phyloP scores from a whole-genome alignment of 73 alveolate species.

The Chromera velia region DNA sequence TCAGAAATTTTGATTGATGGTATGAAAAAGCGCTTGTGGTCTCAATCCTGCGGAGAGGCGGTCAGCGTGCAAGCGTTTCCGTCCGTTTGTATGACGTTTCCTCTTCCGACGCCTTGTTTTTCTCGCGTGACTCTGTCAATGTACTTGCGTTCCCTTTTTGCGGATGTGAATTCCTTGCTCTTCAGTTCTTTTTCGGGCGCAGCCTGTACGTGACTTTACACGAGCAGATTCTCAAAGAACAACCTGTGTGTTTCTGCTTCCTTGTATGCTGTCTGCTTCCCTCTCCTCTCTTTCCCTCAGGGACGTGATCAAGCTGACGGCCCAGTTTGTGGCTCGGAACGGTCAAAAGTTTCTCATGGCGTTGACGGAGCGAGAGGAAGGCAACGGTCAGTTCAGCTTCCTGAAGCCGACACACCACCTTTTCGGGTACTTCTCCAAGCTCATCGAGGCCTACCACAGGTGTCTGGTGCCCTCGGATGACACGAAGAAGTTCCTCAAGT shows the following conservation, averaged over 20 bases:
- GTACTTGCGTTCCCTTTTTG: too few species aligned
- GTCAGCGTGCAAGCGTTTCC: too few species aligned
- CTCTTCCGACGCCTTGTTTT: conserved; percentile 22
- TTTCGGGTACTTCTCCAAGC: conserved; percentile 80
- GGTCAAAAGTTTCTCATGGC: conserved; percentile 86
- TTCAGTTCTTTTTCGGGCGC: conserved; percentile 20
- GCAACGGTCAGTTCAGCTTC: conserved; percentile 84
- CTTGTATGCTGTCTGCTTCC: background rate
- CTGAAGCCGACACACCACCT: conserved; percentile 87
- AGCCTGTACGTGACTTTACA: conserved; percentile 62
- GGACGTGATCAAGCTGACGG: conserved; percentile 84
- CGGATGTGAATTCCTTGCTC: conserved; percentile 29
- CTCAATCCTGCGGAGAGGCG: too few species aligned
- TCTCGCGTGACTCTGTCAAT: conserved; percentile 14
- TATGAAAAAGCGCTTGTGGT: too few species aligned
- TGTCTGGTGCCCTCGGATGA: conserved; percentile 67
- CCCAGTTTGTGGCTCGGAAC: conserved; percentile 86
- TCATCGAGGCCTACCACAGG: conserved; percentile 80
- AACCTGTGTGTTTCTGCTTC: too few species aligned
- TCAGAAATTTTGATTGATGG: background rate
- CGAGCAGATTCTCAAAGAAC: conserved; percentile 71
- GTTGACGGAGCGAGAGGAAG: conserved; percentile 70
- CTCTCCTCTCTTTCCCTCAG: conserved; percentile 48
- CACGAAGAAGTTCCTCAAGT: too few species aligned
- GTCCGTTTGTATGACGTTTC: too few species aligned